Percentiles rank a stretch among this genome's conserved stretches.
phyloP scores from a whole-genome alignment of 306 rosid genomes.

The Adenanthera pavonina region DNA sequence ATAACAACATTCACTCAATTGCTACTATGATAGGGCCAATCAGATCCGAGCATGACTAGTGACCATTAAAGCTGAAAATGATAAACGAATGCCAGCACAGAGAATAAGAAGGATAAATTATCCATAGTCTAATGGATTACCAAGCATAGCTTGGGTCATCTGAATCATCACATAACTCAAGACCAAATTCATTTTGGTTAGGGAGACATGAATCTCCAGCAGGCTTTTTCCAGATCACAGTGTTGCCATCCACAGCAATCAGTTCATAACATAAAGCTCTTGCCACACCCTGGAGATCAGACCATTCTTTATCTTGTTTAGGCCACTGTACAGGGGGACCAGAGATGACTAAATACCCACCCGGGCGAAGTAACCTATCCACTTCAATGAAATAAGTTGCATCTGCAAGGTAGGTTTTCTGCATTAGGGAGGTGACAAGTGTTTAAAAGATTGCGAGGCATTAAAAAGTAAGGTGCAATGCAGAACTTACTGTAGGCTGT shows the following conservation, averaged over 20 bases:
- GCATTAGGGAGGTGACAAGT: constrained; percentile 35
- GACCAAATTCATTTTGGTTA: constrained; percentile 82
- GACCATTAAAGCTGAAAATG: constrained; percentile 11
- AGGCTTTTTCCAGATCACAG: constrained; percentile 94
- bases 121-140: constrained; percentile 49
- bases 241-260: constrained; percentile 83
- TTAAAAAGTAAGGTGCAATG: constrained; percentile 29
- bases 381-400: constrained; percentile 94
- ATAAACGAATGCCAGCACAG: constrained; percentile 2
- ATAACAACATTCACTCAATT: constrained; percentile 4
- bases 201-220: constrained; percentile 74
- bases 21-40: background rate
- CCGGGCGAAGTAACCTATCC: constrained; percentile 93
- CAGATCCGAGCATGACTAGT: constrained; percentile 14
- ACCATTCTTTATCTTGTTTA: constrained; percentile 96
- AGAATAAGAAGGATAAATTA: constrained; percentile 33
- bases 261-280: constrained; percentile 89
- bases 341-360: constrained; percentile 88
- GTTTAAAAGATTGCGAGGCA: constrained; percentile 6
- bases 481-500: constrained; percentile 88
- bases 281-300: constrained; percentile 92
- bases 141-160: constrained; percentile 82
- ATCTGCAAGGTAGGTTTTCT: constrained; percentile 61
- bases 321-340: constrained; percentile 99
- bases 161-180: constrained; percentile 74